phyloP scores from a whole-genome alignment of 2,329 filamentous ascomycete species.

The Endoconidiophora polonica region DNA sequence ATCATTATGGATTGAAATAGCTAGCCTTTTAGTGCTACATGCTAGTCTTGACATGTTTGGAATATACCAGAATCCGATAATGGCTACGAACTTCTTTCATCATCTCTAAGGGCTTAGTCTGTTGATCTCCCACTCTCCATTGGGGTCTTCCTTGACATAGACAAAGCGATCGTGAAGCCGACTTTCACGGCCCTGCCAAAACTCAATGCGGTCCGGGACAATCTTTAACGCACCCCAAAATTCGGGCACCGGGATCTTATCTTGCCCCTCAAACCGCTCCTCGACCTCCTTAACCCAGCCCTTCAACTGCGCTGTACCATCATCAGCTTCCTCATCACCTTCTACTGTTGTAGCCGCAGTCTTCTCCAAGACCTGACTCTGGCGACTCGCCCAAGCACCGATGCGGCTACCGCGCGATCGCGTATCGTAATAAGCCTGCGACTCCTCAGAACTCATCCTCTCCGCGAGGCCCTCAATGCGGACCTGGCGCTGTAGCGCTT shows the following conservation, averaged over 20 bases:
- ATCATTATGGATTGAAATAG: too few relatives aligned
- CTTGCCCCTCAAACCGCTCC: constrained; percentile 53
- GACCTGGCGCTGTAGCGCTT: constrained; percentile 71
- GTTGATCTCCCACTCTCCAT: constrained; percentile 46
- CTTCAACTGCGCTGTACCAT: constrained; percentile 60
- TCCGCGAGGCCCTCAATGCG: constrained; percentile 66
- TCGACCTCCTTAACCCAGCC: constrained; percentile 62
- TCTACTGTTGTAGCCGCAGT: constrained; percentile 14
- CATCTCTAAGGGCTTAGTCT: constrained; percentile 51
- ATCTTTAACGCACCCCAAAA: constrained; percentile 91
- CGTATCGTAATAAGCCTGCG: constrained; percentile 49
- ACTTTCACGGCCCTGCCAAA: constrained; percentile 86
- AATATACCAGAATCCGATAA: too few relatives aligned
- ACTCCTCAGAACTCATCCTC: constrained; percentile 53
- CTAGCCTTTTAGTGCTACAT: too few relatives aligned
- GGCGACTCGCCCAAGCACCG: constrained; percentile 84
- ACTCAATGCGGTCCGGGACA: constrained; percentile 75
- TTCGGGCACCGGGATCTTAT: constrained; percentile 74
- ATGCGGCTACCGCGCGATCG: constrained; percentile 64
- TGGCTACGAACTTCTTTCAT: not conserved
- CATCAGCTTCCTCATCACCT: constrained; percentile 29
- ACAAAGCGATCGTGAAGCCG: constrained; percentile 86
- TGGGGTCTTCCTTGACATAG: constrained; percentile 37
- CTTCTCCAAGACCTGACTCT: constrained; percentile 57
- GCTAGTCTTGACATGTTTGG: too few relatives aligned